A percentile compares a stretch with the other conserved stretches of the same genome.
phyloP scores from a whole-genome alignment of 768 basidiomycete species.

The Rickenella mellea region DNA sequence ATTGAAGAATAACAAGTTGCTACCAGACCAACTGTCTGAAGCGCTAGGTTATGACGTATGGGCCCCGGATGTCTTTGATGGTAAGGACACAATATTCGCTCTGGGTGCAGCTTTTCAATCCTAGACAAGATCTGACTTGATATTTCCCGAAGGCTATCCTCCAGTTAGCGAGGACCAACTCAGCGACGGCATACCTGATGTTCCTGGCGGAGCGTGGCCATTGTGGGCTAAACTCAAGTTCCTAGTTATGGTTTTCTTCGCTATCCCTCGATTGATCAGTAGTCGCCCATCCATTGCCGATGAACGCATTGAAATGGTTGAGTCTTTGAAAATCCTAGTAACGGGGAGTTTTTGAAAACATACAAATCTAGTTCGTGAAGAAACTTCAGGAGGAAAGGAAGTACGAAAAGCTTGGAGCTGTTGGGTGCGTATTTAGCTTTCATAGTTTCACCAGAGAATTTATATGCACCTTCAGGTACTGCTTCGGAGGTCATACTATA shows the following conservation, averaged over 20 bases:
- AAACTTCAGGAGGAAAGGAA: conserved; percentile 26
- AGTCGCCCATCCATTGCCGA: conserved; percentile 20
- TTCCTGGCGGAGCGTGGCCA: conserved; percentile 16
- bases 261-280: conserved; percentile 11
- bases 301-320: conserved; percentile 17
- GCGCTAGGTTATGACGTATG: conserved; percentile 48
- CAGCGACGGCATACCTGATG: conserved; percentile 19
- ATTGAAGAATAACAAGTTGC: conserved; percentile 42
- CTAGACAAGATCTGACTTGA: not conserved
- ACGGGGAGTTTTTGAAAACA: not conserved
- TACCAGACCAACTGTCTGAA: conserved; percentile 45
- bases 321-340: not conserved
- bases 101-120: not conserved
- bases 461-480: conserved; percentile 20
- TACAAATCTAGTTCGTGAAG: conserved; percentile 22
- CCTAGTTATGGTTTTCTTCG: conserved; percentile 10
- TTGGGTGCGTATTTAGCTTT: conserved; percentile 23
- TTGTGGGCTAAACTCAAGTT: conserved; percentile 13
- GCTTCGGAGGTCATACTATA: conserved; percentile 24
- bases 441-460: not conserved
- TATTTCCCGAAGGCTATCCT: conserved; percentile 16
- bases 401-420: conserved; percentile 30
- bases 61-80: conserved; percentile 53
- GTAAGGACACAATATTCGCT: conserved; percentile 22
- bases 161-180: conserved; percentile 16